Evolutionary conservation across 768 basidiomycete genomes (phyloP), one percentile per base, ranked within the genome.

Genomic region (Cystofilobasidium macerans): DNA sequence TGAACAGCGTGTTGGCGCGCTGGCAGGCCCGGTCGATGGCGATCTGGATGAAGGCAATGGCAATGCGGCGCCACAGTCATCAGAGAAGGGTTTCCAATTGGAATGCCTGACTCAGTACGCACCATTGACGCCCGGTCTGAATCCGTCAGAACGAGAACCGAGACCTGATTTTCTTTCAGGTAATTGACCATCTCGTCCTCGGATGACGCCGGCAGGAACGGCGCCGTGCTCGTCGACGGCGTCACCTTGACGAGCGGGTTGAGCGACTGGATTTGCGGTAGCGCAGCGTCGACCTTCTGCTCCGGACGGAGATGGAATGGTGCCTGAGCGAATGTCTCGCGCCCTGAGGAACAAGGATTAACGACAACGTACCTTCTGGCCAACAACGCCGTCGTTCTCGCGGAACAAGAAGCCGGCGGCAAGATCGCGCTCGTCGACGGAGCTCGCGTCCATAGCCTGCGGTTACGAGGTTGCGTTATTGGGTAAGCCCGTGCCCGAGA

Each of bases 351-450:
- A n/a, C n/a, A n/a, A n/a, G n/a, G n/a, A n/a, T n/a, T n/a, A n/a
- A 18, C 7, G 22, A 7, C 11, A 28, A 69, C 77, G 68, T 66
- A 92, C 94, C 81, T 88, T 87, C 77, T 83, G 82, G 61, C 92
- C 93, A 47, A 98, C 84, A 8, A 73, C 75, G 3, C 75, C 74
- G 74, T 98, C 93, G 69, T 86, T 86, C 71, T 95, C 91, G 75
- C 92, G 81, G 78, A 88, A 93, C 77, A 98, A 86, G 80, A 97
- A 95, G 18, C 91, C 89, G 5, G 85, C 83, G 16, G 91, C 91
- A 38, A 98, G 82, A 77, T 98, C 95, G 75, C 89, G 86, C 74
- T 86, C 85, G 24, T 78, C 73, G 38, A 99, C 88, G 16, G 81
- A 78, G 69, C 83, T 85, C 26, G 80, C 79, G 77, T 99, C 95